Evolutionary conservation across 148 eudicot species (phyloP).

Genomic region (Silene conica): DNA sequence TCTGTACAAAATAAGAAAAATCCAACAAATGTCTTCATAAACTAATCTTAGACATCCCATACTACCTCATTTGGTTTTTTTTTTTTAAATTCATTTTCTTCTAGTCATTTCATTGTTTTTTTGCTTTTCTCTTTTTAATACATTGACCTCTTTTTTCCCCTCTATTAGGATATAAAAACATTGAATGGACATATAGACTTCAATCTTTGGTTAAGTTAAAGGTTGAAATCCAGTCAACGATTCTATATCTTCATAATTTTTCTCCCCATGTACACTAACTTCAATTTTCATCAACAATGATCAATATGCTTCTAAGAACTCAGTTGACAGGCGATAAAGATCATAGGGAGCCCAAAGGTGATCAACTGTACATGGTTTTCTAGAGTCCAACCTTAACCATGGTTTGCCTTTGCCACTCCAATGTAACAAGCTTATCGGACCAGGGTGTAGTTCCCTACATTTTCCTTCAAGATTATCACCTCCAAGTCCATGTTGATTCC

Average conservation of each 20-base stretch:
- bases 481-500: conserved; percentile 27
- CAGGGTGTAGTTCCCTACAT: conserved; percentile 22
- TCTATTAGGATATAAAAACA: not conserved
- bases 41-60: not conserved
- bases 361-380: conserved; percentile 17
- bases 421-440: conserved; percentile 21
- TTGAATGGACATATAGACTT: too few relatives aligned
- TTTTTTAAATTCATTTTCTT: not conserved
- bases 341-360: conserved; percentile 24
- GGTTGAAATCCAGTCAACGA: too few relatives aligned
- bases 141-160: not conserved
- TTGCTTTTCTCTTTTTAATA: not conserved
- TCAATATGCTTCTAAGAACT: conserved; percentile 15
- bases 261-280: not conserved
- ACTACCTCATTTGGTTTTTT: not conserved
- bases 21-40: not conserved
- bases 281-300: not conserved
- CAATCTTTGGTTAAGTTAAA: too few relatives aligned
- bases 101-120: not conserved
- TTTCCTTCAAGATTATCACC: conserved; percentile 23
- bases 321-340: conserved; percentile 22
- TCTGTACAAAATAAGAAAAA: not conserved
- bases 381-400: conserved; percentile 20
- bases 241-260: not conserved
- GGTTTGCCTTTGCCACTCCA: conserved; percentile 27